phyloP scores from a whole-genome alignment of 2,329 filamentous ascomycete species.

The Bisporella sp. region DNA sequence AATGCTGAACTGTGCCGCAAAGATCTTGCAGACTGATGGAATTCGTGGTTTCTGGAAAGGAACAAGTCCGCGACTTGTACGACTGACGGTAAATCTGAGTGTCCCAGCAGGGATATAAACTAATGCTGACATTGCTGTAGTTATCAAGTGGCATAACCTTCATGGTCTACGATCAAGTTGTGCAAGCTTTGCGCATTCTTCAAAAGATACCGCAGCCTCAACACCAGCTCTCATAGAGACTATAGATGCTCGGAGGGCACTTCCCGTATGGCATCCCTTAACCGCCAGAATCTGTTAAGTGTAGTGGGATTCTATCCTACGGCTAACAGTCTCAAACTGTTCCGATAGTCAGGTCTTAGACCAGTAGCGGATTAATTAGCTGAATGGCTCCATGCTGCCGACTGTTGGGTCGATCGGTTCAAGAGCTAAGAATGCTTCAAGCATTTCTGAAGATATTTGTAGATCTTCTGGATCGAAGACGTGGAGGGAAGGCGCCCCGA shows the following conservation, averaged over 20 bases:
- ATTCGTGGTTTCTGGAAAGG: slow-evolving; percentile 9
- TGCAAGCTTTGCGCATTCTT: not conserved
- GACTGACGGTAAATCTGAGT: slow-evolving; percentile 6
- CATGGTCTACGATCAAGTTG: slow-evolving; percentile 6
- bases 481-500: slow-evolving; percentile 7
- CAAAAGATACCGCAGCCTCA: not conserved
- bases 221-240: not conserved
- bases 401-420: slow-evolving; percentile 36
- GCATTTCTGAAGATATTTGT: slow-evolving; percentile 35
- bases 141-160: slow-evolving; percentile 8
- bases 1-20: slow-evolving; percentile 3
- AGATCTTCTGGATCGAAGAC: slow-evolving; percentile 32
- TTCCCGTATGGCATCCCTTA: too few relatives aligned
- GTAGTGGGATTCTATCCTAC: too few relatives aligned
- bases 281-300: too few relatives aligned
- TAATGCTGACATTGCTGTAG: not conserved
- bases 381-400: not conserved
- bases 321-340: too few relatives aligned
- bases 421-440: slow-evolving; percentile 36
- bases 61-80: slow-evolving; percentile 9
- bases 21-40: slow-evolving; percentile 2
- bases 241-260: not conserved
- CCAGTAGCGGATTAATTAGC: too few relatives aligned
- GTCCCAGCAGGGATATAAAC: not conserved
- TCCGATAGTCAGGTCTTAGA: too few relatives aligned